These are phyloP conservation scores for Pelargonium myrrhifolium DNA, from an alignment of 441 rosid species.

Conservation along the genomic window DNA sequence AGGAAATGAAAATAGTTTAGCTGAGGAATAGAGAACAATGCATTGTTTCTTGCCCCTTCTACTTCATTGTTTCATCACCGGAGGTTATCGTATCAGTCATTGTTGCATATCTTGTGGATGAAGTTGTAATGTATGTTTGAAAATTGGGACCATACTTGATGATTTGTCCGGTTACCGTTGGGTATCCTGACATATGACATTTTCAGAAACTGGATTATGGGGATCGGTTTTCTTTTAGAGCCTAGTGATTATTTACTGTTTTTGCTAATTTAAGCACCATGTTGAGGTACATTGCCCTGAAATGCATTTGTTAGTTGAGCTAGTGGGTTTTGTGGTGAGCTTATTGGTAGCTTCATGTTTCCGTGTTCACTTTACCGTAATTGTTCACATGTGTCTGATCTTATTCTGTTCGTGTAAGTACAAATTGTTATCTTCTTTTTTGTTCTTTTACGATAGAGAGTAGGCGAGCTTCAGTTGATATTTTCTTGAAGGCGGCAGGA, in stretches of 20 bases:
- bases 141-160: too few relatives aligned
- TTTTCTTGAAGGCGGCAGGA: slow-evolving; percentile 96
- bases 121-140: too few relatives aligned
- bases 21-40: too few relatives aligned
- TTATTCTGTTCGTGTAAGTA: slow-evolving; percentile 7
- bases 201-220: not conserved
- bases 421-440: slow-evolving; percentile 15
- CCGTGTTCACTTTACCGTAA: not conserved
- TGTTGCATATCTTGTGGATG: too few relatives aligned
- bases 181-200: too few relatives aligned
- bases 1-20: too few relatives aligned
- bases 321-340: not conserved
- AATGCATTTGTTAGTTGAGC: not conserved
- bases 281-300: not conserved
- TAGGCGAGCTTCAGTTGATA: slow-evolving; percentile 82
- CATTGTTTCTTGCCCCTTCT: too few relatives aligned
- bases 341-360: not conserved
- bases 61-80: too few relatives aligned
- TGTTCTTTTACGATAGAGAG: slow-evolving; percentile 40
- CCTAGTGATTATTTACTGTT: not conserved
- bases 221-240: not conserved
- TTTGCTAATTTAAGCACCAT: not conserved
- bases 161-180: too few relatives aligned
- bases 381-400: not conserved
- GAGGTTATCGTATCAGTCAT: too few relatives aligned